A percentile compares a stretch with the other conserved stretches of the same genome.
phyloP scores from a whole-genome alignment of 192 early-diverging fungal genomes.

The Mortierella hygrophila region DNA sequence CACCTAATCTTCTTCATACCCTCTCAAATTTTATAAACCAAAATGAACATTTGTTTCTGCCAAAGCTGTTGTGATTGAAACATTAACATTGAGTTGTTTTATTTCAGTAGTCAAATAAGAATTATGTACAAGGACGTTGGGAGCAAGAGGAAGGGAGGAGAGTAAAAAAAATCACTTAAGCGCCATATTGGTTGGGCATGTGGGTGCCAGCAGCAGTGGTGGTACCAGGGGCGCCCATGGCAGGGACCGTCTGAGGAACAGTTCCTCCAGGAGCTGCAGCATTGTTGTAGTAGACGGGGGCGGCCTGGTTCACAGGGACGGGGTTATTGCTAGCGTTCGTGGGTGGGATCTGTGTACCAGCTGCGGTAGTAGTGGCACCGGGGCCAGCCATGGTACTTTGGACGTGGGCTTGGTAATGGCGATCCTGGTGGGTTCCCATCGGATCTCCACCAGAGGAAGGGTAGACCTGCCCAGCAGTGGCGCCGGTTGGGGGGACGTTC shows the following conservation, averaged over 20 bases:
- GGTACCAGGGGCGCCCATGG: slow-evolving; percentile 31
- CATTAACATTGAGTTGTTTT: neutral
- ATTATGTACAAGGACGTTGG: neutral
- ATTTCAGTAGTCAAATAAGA: neutral
- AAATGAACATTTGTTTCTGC: neutral
- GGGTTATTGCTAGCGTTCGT: slow-evolving; percentile 16
- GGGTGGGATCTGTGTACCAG: neutral
- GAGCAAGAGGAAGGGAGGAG: neutral
- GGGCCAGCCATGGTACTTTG: neutral
- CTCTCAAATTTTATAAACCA: neutral
- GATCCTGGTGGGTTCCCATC: neutral
- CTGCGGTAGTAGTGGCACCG: neutral
- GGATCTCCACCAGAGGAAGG: neutral
- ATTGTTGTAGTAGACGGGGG: neutral
- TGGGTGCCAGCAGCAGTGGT: slow-evolving; percentile 41
- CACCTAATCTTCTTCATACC: neutral
- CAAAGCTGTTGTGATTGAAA: neutral
- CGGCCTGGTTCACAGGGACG: no score
- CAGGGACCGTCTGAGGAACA: slow-evolving; percentile 15
- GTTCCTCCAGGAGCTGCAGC: neutral
- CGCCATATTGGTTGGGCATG: slow-evolving; percentile 17
- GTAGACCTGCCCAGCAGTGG: slow-evolving; percentile 7
- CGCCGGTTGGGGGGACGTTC: slow-evolving; percentile 19
- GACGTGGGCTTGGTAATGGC: neutral
- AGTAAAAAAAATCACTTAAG: neutral